phyloP scores from a whole-genome alignment of 2,329 filamentous ascomycete genomes.

The Penicillium brasilianum region DNA sequence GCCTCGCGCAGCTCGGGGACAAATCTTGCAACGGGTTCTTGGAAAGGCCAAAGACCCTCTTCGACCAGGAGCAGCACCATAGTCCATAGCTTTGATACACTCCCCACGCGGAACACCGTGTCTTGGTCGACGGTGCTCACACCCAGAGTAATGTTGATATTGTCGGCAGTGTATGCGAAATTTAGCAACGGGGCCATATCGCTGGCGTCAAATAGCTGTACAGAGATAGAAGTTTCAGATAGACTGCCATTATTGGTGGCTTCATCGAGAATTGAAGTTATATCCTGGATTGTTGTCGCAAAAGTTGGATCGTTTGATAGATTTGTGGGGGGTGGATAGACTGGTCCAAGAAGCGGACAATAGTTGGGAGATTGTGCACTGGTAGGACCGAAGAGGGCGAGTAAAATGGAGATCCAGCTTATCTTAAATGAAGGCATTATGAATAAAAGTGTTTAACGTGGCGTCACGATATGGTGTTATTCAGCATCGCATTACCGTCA shows the following conservation, averaged over 20 bases:
- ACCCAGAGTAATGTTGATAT: slow-evolving; percentile 14
- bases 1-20: slow-evolving; percentile 31
- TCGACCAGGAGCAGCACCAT: slow-evolving; percentile 43
- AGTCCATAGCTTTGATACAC: slow-evolving; percentile 51
- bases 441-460: neutral
- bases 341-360: slow-evolving; percentile 17
- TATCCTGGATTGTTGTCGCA: slow-evolving; percentile 4
- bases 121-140: slow-evolving; percentile 43
- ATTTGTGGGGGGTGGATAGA: slow-evolving; percentile 13
- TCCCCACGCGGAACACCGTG: slow-evolving; percentile 52
- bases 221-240: slow-evolving; percentile 12
- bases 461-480: neutral
- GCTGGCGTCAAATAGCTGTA: slow-evolving; percentile 18
- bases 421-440: slow-evolving; percentile 1
- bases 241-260: slow-evolving; percentile 6
- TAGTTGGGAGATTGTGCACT: neutral
- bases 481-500: neutral
- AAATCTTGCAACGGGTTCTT: slow-evolving; percentile 32
- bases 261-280: slow-evolving; percentile 10
- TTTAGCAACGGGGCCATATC: slow-evolving; percentile 8
- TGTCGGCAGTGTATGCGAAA: slow-evolving; percentile 12
- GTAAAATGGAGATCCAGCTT: neutral
- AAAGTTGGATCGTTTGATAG: slow-evolving; percentile 10
- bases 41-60: slow-evolving; percentile 25
- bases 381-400: neutral